These are phyloP conservation scores for Grosmannia clavigera DNA, from an alignment of 2,329 filamentous ascomycete genomes.

Conservation along the genomic window DNA sequence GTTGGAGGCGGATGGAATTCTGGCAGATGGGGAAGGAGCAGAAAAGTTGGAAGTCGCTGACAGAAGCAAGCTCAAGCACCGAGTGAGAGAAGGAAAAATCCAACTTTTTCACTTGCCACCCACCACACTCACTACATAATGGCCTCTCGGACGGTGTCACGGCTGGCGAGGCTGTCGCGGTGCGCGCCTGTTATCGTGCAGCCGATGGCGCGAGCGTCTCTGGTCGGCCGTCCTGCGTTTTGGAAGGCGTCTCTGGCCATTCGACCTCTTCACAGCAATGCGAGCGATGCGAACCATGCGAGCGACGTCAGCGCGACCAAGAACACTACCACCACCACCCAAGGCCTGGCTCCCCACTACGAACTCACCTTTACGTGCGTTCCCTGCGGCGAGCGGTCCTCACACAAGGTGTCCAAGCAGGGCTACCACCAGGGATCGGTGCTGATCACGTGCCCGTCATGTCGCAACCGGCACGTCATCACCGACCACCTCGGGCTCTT, in stretches of 20 bases:
- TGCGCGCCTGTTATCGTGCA: neutral
- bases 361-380: slow-evolving; percentile 87
- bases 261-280: slow-evolving; percentile 3
- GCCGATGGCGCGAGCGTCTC: neutral
- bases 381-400: slow-evolving; percentile 67
- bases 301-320: no score
- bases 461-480: slow-evolving; percentile 81
- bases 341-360: slow-evolving; percentile 50
- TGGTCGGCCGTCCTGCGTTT: neutral
- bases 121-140: neutral
- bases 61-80: no score
- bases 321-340: neutral
- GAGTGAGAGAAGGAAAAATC: no score
- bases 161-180: neutral
- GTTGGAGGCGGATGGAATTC: neutral
- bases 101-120: no score
- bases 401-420: slow-evolving; percentile 81
- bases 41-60: neutral
- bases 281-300: neutral
- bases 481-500: slow-evolving; percentile 78
- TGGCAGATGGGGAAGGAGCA: neutral
- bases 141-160: neutral
- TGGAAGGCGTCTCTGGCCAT: neutral
- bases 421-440: slow-evolving; percentile 87
- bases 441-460: slow-evolving; percentile 76